Evolutionary conservation across 2,329 filamentous ascomycete species (phyloP), one percentile per base, ranked within the genome.

Genomic region (Neoascochyta sp.): DNA sequence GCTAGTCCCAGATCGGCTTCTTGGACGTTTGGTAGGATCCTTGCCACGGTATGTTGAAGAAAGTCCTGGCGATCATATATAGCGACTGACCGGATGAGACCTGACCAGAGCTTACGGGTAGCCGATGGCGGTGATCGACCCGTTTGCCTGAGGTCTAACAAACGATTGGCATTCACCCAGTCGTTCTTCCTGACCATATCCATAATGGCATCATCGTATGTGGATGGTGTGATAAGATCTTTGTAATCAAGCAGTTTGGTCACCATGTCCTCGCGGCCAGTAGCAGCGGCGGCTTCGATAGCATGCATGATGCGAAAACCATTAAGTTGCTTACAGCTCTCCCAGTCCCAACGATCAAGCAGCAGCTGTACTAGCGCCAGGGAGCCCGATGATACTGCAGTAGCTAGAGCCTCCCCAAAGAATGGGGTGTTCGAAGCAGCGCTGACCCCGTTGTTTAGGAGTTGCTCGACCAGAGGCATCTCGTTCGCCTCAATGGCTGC

Each of bases 401-500:
- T 18, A 27, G 24, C 24, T 18, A 27, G 16, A 27, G 24, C 15
- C 16, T 27, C 24, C 10, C 16, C 24, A 18, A 27, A 27, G 16
- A 27, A 27, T 10, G 10, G 24, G 14, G 24, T 27, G n/a, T 27
- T 27, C 15, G 16, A 16, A 18, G 15, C 24, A 27, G 24, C 24
- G 13, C 19, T 18, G 10, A 16, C 24, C 12, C 16, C 16, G 6
- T 18, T 11, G 12, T 27, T 16, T 18, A 27, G 16, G 15, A 27
- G 16, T 18, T 27, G 12, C 24, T 16, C 11, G n/a, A 27, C 24
- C 10, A 16, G 10, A 18, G 14, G 15, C 17, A 16, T 16, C 10
- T 27, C 12, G 12, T 27, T 27, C 13, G 24, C 24, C 16, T 12
- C n/a, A 4, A 27, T 16, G 15, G 24, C 16, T 17, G 24, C 24